These are phyloP conservation scores for Elsinoe necatrix DNA, from an alignment of 2,329 filamentous ascomycete genomes.

Conservation along the genomic window DNA sequence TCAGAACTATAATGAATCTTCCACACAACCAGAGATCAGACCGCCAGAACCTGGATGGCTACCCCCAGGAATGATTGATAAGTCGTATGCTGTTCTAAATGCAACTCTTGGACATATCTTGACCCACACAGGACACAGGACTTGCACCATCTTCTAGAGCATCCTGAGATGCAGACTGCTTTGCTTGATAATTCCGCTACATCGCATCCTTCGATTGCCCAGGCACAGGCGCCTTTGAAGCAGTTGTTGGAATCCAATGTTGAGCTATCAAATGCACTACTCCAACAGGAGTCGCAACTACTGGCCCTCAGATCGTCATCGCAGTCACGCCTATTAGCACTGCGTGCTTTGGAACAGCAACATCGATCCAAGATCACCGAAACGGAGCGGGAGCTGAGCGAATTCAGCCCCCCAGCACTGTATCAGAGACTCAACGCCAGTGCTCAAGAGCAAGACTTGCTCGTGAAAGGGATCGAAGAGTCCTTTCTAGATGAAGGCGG, in stretches of 20 bases:
- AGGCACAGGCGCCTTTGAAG: constrained; percentile 57
- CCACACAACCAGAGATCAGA: constrained; percentile 19
- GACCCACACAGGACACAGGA: constrained; percentile 59
- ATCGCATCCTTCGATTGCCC: constrained; percentile 61
- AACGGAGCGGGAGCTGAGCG: constrained; percentile 75
- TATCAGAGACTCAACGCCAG: constrained; percentile 72
- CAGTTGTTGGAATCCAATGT: constrained; percentile 62
- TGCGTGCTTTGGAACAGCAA: constrained; percentile 82
- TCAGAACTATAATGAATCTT: background rate
- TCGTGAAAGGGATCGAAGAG: constrained; percentile 80
- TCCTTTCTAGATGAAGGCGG: constrained; percentile 69
- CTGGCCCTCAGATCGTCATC: constrained; percentile 58
- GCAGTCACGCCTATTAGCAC: constrained; percentile 71
- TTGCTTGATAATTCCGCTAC: constrained; percentile 59
- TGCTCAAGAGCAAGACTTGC: constrained; percentile 70
- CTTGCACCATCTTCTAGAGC: constrained; percentile 59
- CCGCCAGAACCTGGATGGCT: constrained; percentile 62
- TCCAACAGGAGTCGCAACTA: constrained; percentile 52
- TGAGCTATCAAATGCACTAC: constrained; percentile 55
- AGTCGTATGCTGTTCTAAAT: constrained; percentile 53
- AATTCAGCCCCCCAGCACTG: constrained; percentile 77
- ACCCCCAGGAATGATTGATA: constrained; percentile 66
- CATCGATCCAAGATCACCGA: constrained; percentile 84
- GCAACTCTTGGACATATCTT: constrained; percentile 16
- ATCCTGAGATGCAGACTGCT: constrained; percentile 60